These are phyloP conservation scores for Cutaneotrichosporon daszewskae DNA, from an alignment of 1,284 basidiomycete genomes.

Conservation along the genomic window DNA sequence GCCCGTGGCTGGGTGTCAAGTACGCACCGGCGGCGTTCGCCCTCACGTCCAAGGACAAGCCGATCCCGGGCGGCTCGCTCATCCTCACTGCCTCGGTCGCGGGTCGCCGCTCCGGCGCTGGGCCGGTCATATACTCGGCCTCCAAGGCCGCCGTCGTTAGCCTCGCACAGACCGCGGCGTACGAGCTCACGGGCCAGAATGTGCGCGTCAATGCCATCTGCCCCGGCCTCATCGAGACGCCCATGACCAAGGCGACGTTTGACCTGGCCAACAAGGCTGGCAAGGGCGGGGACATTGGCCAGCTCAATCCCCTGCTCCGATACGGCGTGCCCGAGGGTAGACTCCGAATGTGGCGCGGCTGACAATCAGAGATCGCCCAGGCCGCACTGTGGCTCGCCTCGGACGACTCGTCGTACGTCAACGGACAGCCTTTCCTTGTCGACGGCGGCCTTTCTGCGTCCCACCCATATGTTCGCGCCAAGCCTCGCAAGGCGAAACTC, in stretches of 20 bases:
- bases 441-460: constrained; percentile 78
- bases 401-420: constrained; percentile 86
- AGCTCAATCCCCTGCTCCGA: constrained; percentile 65
- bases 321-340: constrained; percentile 56
- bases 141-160: constrained; percentile 87
- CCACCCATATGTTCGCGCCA: constrained; percentile 52
- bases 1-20: constrained; percentile 59
- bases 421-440: constrained; percentile 79
- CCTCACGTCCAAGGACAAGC: constrained; percentile 62
- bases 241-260: constrained; percentile 72
- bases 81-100: constrained; percentile 87
- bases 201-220: constrained; percentile 86
- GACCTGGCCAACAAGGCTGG: constrained; percentile 65
- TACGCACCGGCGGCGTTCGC: constrained; percentile 76
- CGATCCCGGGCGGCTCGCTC: constrained; percentile 68
- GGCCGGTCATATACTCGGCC: constrained; percentile 78
- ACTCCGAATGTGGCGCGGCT: neutral
- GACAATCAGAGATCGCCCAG: constrained; percentile 65
- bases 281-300: constrained; percentile 61
- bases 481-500: constrained; percentile 50
- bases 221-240: constrained; percentile 78
- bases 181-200: constrained; percentile 73
- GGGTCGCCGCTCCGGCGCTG: constrained; percentile 77
- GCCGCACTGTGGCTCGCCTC: constrained; percentile 80
- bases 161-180: constrained; percentile 72